Evolutionary conservation across 2,329 filamentous ascomycete species (phyloP), one percentile per base, ranked within the genome.

Genomic region (Scytalidium sp.): DNA sequence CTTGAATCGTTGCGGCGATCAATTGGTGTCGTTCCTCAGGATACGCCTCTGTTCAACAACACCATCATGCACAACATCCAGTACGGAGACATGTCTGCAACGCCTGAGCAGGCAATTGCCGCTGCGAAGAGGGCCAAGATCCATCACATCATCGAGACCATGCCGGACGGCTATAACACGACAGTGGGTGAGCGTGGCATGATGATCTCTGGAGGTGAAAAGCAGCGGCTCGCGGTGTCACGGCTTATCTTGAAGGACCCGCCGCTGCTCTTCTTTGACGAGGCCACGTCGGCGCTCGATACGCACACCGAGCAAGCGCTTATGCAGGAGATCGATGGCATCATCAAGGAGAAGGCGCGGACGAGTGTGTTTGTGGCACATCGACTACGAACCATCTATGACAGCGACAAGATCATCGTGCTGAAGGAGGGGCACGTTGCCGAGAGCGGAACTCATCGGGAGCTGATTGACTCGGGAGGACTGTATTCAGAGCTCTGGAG

Each of bases 301-400:
- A 96, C 93, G 1, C 89, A 96, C 63, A 97, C 93, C 0, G 93
- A 97, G 71, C 89, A 95, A 69, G 87, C 88, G 1, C 76, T 97
- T 45, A 84, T 97, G 74, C 79, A 85, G 53, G 96, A 97, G 64
- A 97, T 97, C 67, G 96, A 96, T 68, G 86, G 86, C 57, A 94
- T 97, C 47, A 74, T 97, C 47, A 87, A 87, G 59, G 92, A 96
- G 62, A 96, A 96, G 73, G 76, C 76, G 3, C 81, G 92, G 50
- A 97, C 94, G 1, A 97, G 91, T 58, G 89, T 99, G 1, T 97
- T 97, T 64, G 88, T 99, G 4, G 94, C 94, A 6, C 94, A 97
- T 68, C 81, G 94, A 17, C 72, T 99, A 52, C 82, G 93, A 46
- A 97, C 94, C 0, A 97, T 99, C 57, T 96, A 89, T 63, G 94